Percentiles rank a stretch among this genome's conserved stretches.
These are phyloP conservation scores for Hyaloscypha hepaticicola DNA, from an alignment of 495 filamentous ascomycete species.

Conservation along the genomic window DNA sequence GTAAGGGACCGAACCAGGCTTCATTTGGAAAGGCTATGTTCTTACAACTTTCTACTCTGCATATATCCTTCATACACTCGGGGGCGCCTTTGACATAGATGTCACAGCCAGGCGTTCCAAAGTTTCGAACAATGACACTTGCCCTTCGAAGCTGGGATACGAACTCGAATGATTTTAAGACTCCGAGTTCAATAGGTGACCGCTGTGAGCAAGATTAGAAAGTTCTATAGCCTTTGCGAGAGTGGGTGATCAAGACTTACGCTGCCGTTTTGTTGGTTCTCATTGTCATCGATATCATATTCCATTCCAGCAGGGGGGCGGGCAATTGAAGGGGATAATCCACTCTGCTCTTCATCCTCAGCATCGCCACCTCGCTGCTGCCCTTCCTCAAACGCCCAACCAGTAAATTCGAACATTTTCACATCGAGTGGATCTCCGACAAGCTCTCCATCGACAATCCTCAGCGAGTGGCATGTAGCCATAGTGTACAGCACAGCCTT, in stretches of 20 bases:
- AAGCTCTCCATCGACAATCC: slow-evolving; percentile 80
- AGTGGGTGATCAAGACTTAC: slow-evolving; percentile 32
- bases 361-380: slow-evolving; percentile 54
- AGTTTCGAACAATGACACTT: slow-evolving; percentile 87
- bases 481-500: slow-evolving; percentile 84
- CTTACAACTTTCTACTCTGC: slow-evolving; percentile 73
- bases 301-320: slow-evolving; percentile 67
- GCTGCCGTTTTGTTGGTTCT: slow-evolving; percentile 26
- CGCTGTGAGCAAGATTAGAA: slow-evolving; percentile 25
- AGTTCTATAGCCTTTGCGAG: not conserved
- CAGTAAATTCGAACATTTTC: slow-evolving; percentile 99
- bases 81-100: slow-evolving; percentile 97
- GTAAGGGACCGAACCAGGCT: slow-evolving; percentile 23
- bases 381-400: slow-evolving; percentile 90
- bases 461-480: slow-evolving; percentile 95
- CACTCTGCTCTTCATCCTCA: slow-evolving; percentile 65
- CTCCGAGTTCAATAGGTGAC: slow-evolving; percentile 71
- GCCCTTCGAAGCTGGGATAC: slow-evolving; percentile 92
- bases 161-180: slow-evolving; percentile 90
- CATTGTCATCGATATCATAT: slow-evolving; percentile 50
- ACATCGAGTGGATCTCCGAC: slow-evolving; percentile 94
- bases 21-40: slow-evolving; percentile 18
- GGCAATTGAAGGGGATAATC: slow-evolving; percentile 77
- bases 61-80: slow-evolving; percentile 94
- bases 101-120: slow-evolving; percentile 73